Conservation (phyloP, 2,329 filamentous ascomycete genomes). For the Xylaria sp. region DNA sequence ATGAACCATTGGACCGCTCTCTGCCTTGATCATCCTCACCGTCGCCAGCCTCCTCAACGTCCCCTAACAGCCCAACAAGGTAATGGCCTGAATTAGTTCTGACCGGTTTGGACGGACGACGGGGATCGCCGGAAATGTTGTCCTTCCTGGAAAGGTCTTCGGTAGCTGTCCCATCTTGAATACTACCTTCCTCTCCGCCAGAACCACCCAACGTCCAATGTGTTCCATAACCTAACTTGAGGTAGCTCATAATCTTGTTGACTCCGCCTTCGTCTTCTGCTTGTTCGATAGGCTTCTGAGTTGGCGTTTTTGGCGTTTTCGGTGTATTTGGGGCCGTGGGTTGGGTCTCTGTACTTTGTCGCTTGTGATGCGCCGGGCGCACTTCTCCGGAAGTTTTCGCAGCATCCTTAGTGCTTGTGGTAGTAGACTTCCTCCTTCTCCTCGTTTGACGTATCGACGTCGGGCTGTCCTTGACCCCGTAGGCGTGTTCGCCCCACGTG, state of each 20-base stretch:
- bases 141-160: conserved; percentile 14
- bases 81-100: conserved; percentile 50
- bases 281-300: conserved; percentile 22
- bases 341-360: conserved; percentile 5
- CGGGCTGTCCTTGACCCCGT: conserved; percentile 81
- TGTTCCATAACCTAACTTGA: conserved; percentile 70
- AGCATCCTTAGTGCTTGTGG: conserved; percentile 11
- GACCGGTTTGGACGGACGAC: conserved; percentile 3
- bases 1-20: conserved; percentile 27
- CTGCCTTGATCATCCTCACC: conserved; percentile 37
- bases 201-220: conserved; percentile 58
- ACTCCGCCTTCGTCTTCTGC: conserved; percentile 44
- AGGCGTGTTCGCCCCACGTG: conserved; percentile 79
- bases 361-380: conserved; percentile 5
- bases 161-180: conserved; percentile 5
- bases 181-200: conserved; percentile 18
- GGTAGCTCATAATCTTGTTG: conserved; percentile 63
- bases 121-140: conserved; percentile 2
- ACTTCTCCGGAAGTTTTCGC: conserved; percentile 15
- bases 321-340: conserved; percentile 6
- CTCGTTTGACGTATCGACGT: conserved; percentile 61
- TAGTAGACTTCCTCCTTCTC: conserved; percentile 40
- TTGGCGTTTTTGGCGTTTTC: conserved; percentile 1
- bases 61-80: conserved; percentile 69
- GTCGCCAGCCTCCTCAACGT: conserved; percentile 53